These are phyloP conservation scores for Diutina siamensis DNA, from an alignment of 1,139 yeast species.

Conservation along the genomic window DNA sequence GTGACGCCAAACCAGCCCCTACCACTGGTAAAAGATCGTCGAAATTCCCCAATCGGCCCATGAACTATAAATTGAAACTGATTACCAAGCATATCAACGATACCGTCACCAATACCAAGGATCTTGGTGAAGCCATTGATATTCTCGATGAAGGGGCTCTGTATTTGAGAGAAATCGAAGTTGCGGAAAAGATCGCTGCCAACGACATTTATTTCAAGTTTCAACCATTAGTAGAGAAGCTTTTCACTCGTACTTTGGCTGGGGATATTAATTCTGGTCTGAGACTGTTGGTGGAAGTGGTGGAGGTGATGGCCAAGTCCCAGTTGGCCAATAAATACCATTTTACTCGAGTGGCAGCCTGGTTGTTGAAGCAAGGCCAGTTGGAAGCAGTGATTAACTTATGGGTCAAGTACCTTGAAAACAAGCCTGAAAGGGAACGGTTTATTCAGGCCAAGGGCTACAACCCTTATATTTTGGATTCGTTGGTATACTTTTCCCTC, in stretches of 20 bases:
- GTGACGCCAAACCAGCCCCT: not conserved
- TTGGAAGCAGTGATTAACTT: constrained; percentile 18
- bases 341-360: constrained; percentile 18
- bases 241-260: constrained; percentile 15
- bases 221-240: constrained; percentile 16
- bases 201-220: constrained; percentile 17
- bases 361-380: constrained; percentile 12
- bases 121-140: constrained; percentile 22
- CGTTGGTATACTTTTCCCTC: constrained; percentile 25
- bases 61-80: constrained; percentile 22
- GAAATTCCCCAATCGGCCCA: too few relatives aligned
- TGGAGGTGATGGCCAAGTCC: constrained; percentile 19
- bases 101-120: constrained; percentile 14
- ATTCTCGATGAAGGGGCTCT: constrained; percentile 33
- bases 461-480: constrained; percentile 13
- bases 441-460: constrained; percentile 10
- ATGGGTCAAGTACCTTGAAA: constrained; percentile 28
- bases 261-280: constrained; percentile 11
- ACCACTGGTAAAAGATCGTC: constrained; percentile 6
- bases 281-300: constrained; percentile 14
- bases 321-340: constrained; percentile 24
- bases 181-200: constrained; percentile 20
- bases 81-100: constrained; percentile 22
- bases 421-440: constrained; percentile 9
- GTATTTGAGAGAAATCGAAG: constrained; percentile 28